Evolutionary conservation across 352 stramenopile species (phyloP), one percentile per base, ranked within the genome.

Genomic region (Phytophthora colocasiae): DNA sequence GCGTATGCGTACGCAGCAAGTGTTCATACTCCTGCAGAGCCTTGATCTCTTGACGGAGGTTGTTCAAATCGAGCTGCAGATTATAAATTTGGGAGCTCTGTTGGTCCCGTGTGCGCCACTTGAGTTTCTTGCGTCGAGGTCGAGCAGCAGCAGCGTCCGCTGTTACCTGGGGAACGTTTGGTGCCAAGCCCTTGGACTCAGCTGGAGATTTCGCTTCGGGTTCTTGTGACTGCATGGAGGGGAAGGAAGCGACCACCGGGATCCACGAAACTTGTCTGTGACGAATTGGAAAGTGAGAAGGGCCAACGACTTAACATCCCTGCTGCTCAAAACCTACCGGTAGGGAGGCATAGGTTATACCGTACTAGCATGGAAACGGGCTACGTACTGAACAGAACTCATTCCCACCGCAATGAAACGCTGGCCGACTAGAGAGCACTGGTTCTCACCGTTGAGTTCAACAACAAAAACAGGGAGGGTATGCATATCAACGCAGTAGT

Each of bases 71-170:
- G 4, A 89, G 70, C 59, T 87, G 73, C 32, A 87, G 62, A 47
- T 87, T 89, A 70, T 89, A 89, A 12, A 89, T 68, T 51, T 66
- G 62, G 45, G 80, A 89, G 62, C 72, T 89, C 49, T 86, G 73
- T 40, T 77, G 71, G 61, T 89, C 80, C 12, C 80, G 75, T 32
- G 77, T 83, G 41, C 80, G 77, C 80, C 80, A 88, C 52, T 86
- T 85, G 46, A 88, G 75, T 62, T 85, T 84, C 49, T 66, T 77
- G 1, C 34, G 32, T 32, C 58, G 40, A 8, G 63, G 63, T 2
- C 50, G 48, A 36, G 63, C 63, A 24, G 63, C 63, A 24, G 48
- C 63, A 39, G 63, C 63, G 36, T 58, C 63, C 3, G 49, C 63
- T 1, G 63, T 47, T 12, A 71, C 63, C 32, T 62, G 57, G 9